Evolutionary conservation across 176 grass and related monocot species (phyloP), one percentile per base, ranked within the genome.

Genomic region (Aegilops tauschii): DNA sequence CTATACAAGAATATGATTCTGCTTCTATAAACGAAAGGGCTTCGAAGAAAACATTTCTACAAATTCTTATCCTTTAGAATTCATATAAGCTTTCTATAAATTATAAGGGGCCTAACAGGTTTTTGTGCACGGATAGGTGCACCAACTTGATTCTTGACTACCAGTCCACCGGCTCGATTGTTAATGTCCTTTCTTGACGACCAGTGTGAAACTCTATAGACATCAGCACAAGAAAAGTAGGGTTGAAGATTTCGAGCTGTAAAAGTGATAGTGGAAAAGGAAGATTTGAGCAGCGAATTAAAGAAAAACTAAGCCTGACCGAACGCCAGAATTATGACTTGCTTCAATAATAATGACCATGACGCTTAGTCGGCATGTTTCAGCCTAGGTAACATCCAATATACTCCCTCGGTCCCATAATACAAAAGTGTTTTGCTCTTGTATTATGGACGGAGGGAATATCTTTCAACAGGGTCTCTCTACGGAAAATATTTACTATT

Each of bases 301-400:
- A 45, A 73, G 34, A 59, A 37, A 75, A 74, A 75, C 9, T 34
- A 56, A 9, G 4, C 5, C 18, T 16, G 66, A 27, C 61, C 11
- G 59, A 83, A 40, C 62, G 86, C 90, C 86, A 82, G 23, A 28
- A 65, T 20, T 85, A 81, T 35, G 82, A 72, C 86, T 77, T 88
- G 17, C 58, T 91, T 91, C 76, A 50, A 91, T 71, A 77, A 28
- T 9, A n/a, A 18, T 32, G 14, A 39, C 25, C n/a, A 58, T 21
- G 88, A 62, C 17, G 52, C 77, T 25, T 39, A 86, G 89, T 82
- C 86, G 25, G 72, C 54, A 88, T 85, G 86, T 88, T 85, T 65
- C 77, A 40, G 82, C 58, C 11, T 71, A 72, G 71, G 90, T 42
- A 72, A 82, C 86, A 85, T 59, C 1, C 10, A 3, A 44, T 44